phyloP scores from a whole-genome alignment of 2,329 filamentous ascomycete species.

The Sporothrix phasma region DNA sequence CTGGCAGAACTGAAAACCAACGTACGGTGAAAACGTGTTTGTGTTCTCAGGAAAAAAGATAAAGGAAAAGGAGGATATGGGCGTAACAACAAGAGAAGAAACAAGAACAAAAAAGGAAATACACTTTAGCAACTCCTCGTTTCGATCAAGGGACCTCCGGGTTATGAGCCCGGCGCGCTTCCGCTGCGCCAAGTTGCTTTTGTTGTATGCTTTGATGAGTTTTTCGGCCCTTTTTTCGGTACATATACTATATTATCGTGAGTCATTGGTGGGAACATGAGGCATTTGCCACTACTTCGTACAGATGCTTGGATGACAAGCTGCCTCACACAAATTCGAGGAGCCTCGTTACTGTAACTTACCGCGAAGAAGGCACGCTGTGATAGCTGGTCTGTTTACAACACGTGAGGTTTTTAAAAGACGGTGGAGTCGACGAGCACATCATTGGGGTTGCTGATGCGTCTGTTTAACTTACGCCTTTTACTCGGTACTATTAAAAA shows the following conservation, averaged over 20 bases:
- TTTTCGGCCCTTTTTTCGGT: background rate
- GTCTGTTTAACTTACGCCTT: too few species aligned
- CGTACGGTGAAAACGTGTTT: too few species aligned
- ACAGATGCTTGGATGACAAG: too few species aligned
- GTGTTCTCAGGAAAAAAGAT: background rate
- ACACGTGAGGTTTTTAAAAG: too few species aligned
- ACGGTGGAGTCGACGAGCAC: too few species aligned
- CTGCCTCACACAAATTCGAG: too few species aligned
- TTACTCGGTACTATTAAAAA: too few species aligned
- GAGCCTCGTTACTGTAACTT: too few species aligned
- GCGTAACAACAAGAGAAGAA: background rate
- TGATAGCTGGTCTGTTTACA: too few species aligned
- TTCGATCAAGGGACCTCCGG: constrained; percentile 15
- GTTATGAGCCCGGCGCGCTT: constrained; percentile 15
- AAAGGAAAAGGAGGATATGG: background rate
- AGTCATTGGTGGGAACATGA: background rate
- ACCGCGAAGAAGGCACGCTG: too few species aligned
- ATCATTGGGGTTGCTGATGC: too few species aligned
- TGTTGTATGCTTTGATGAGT: background rate
- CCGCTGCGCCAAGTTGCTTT: constrained; percentile 14
- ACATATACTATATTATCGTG: background rate
- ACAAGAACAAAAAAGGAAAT: background rate
- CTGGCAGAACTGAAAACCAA: too few species aligned
- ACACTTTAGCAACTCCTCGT: constrained; percentile 12
- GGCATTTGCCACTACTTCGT: background rate